Evolutionary conservation across 2,329 filamentous ascomycete genomes (phyloP), one percentile per base, ranked within the genome.

Genomic region (Stagonosporopsis tanaceti): DNA sequence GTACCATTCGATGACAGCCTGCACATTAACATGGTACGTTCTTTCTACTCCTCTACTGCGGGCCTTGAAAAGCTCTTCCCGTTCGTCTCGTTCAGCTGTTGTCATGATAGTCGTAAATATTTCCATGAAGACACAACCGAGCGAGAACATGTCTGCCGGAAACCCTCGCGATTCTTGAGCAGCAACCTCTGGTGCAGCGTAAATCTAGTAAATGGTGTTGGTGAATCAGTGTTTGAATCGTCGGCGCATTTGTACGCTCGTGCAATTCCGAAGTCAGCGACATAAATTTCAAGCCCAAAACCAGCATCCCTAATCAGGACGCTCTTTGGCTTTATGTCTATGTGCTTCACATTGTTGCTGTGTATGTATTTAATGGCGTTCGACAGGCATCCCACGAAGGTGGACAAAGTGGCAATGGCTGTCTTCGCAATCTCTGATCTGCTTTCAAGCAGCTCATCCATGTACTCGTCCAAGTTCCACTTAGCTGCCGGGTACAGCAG

Each of bases 101-200:
- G 34, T 37, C n/a, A 17, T 24, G 4, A 32, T n/a, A 25, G 2
- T 20, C 20, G 46, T 22, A 4, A 64, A 14, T 39, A 69, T 66
- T 39, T 71, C 66, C 0, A 61, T 15, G 39, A 61, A 71, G 0
- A 71, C 67, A 38, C 63, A 65, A 7, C 64, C 68, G 6, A 70
- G 61, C 3, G 67, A 69, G 45, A 66, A 71, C 0, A 71, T 61
- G 35, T 72, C 66, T 0, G 67, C 63, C 1, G 39, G 50, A 1
- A 59, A 50, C 6, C 59, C 64, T 3, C 66, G 44, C 0, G 7
- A 44, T 1, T 64, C 59, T 38, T 67, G 63, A 0, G 17, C n/a
- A 2, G 60, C 45, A 3, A 71, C 63, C 46, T 72, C 68, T 0
- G 63, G 65, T 5, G 69, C 66, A 0, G 65, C 60, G 32, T 69